These are phyloP conservation scores for Prunus yedoensis DNA, from an alignment of 331 rosid species.

Conservation along the genomic window DNA sequence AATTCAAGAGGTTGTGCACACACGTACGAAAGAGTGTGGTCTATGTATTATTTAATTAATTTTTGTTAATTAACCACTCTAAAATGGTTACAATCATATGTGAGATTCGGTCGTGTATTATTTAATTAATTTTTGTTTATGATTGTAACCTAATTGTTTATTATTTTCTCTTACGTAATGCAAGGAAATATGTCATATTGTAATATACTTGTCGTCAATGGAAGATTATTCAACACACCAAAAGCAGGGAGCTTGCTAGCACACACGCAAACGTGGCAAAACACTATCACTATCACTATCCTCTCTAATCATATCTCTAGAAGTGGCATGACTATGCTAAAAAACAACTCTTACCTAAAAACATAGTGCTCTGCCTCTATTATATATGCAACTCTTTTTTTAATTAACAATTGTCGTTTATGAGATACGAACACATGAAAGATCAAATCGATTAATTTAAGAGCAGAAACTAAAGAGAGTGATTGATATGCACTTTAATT, in stretches of 20 bases:
- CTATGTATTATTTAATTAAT: too few species aligned
- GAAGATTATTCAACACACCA: neutral
- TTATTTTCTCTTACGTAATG: conserved; percentile 1
- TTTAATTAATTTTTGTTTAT: neutral
- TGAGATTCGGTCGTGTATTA: neutral
- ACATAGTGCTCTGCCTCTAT: neutral
- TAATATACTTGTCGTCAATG: conserved; percentile 12
- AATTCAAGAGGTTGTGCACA: too few species aligned
- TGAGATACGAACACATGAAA: too few species aligned
- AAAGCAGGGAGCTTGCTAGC: neutral
- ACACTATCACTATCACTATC: neutral
- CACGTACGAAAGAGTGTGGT: too few species aligned
- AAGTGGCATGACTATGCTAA: too few species aligned
- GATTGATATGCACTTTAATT: too few species aligned
- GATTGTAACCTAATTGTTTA: neutral
- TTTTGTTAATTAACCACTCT: too few species aligned
- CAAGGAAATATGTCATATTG: neutral
- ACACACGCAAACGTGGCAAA: neutral
- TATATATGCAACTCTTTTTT: neutral
- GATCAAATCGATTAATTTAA: too few species aligned
- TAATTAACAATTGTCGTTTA: too few species aligned
- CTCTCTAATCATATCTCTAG: neutral
- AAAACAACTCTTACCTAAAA: neutral
- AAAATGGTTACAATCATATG: too few species aligned
- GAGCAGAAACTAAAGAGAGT: too few species aligned